A percentile compares a stretch with the other conserved stretches of the same genome.
Conservation (phyloP, 2,329 filamentous ascomycete species). For the Alternaria consortialis region DNA sequence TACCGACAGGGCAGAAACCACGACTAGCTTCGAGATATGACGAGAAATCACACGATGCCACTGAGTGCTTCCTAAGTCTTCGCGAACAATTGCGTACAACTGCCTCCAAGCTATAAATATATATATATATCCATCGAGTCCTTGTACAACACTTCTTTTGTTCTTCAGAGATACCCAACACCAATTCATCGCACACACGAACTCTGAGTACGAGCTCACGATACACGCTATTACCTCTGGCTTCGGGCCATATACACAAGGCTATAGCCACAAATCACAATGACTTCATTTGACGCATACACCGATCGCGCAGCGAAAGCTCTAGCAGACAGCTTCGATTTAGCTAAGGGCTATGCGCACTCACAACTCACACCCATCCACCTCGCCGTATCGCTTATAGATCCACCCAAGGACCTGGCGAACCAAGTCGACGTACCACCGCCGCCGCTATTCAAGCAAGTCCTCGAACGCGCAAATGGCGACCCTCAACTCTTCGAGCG, state of each 20-base stretch:
- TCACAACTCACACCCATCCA: constrained; percentile 91
- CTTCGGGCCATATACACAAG: constrained; percentile 31
- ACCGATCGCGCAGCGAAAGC: constrained; percentile 93
- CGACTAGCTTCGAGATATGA: constrained; percentile 28
- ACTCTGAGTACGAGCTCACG: constrained; percentile 22
- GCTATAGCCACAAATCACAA: constrained; percentile 53
- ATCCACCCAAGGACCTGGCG: constrained; percentile 80
- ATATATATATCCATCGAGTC: constrained; percentile 33
- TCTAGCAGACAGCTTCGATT: constrained; percentile 83
- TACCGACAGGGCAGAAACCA: constrained; percentile 27
- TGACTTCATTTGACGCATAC: constrained; percentile 86
- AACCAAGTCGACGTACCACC: constrained; percentile 65
- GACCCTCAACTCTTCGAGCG: constrained; percentile 90
- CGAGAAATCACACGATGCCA: constrained; percentile 38
- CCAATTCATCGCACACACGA: constrained; percentile 18
- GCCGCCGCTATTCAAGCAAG: constrained; percentile 89
- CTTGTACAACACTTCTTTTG: constrained; percentile 7
- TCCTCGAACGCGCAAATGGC: constrained; percentile 91
- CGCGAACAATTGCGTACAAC: constrained; percentile 13
- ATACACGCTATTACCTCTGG: constrained; percentile 19
- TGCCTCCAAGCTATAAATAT: constrained; percentile 26
- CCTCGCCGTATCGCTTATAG: constrained; percentile 82
- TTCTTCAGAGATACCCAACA: constrained; percentile 26
- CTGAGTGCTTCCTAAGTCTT: constrained; percentile 35
- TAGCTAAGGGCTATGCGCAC: constrained; percentile 91